Evolutionary conservation across 805 yeast species (phyloP), one percentile per base, ranked within the genome.

Genomic region (Candida pseudofarinosa): DNA sequence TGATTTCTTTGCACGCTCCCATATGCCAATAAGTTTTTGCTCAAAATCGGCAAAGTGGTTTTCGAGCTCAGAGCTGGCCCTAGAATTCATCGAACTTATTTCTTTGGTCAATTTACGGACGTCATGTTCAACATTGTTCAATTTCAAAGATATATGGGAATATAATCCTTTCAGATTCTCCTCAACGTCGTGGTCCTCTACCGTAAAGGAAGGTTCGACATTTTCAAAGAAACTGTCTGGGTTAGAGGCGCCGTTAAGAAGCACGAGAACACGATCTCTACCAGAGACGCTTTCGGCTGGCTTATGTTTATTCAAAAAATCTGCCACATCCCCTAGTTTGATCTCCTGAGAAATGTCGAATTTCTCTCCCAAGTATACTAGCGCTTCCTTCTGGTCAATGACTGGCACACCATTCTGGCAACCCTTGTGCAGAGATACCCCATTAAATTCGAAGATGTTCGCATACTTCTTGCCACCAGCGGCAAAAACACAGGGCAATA

Each of bases 291-390:
- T 19, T 3, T 19, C 40, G 18, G 32, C 36, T 18, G 45, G 45
- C 33, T 48, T 43, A 32, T 49, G 52, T 10, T 45, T 37, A 14
- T 56, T 56, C 26, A 64, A 44, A 41, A 65, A 60, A 14, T 62
- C 56, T 35, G 62, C 49, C 16, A 50, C 41, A n/a, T 56, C 51
- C 17, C 65, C 66, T 33, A 74, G 44, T 26, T 58, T 52, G 48
- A 65, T 68, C 45, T 57, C 56, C 17, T 62, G 64, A 17, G 73
- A 63, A 18, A 70, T 62, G 17, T 65, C 76, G 40, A 73, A 63
- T 43, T 63, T 67, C 49, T 74, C 78, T 32, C 77, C 73, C 47
- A 76, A 64, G 51, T 70, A 73, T 42, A 67, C 54, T 26, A 65
- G 54, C 2, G 77, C 71, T 39, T 68, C 69, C 15, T 40, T 26